Base-by-base conservation (phyloP, 164 flowering plant species). In the Warburgia ugandensis region DNA sequence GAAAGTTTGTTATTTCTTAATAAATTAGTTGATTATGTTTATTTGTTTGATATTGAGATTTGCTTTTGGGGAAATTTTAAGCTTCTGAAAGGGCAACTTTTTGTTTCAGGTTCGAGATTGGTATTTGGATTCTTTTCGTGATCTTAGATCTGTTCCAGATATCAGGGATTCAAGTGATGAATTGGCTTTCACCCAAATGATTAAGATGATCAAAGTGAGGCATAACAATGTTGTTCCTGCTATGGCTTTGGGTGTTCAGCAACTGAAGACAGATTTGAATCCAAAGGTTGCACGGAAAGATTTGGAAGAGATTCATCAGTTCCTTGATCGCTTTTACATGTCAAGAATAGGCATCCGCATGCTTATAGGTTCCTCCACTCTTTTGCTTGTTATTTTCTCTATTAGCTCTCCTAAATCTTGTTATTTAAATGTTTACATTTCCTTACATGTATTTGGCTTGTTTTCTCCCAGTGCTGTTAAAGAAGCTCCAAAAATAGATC, bases 221-320 rank as follows among this genome's bases (percentile, higher is more conserved):
- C 97, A 89, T 68, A 94, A 89, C 61, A 84, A 94, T 70, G 97
- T 94, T 59, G 68, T 94, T 10, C 99, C 99, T 5, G 85, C 68
- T 76, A 86, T 94, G 97, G 96, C 97, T 50, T 68, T 84, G 66
- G 99, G 99, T 31, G 89, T 94, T 45, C 91, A 89, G 45, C 97
- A 89, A 58, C 59, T 94, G 75, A 94, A 86, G 76, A 84, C 82
- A 68, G 83, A 73, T 52, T 62, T 86, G 54, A 64, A 59, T 40
- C 66, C 74, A 11, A 81, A 68, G 61, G 60, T 71, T 37, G 60
- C 61, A 40, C 62, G 68, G n/a, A 56, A 58, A 56, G 81, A 75
- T 58, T 73, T 79, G 20, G 81, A 71, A 63, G 96, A 68, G 33
- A 86, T 89, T 51, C 97, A 89, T 51, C 83, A 81, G 59, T 94